Conservation (phyloP, 23 red algal species). For the Gracilaria caudata region DNA sequence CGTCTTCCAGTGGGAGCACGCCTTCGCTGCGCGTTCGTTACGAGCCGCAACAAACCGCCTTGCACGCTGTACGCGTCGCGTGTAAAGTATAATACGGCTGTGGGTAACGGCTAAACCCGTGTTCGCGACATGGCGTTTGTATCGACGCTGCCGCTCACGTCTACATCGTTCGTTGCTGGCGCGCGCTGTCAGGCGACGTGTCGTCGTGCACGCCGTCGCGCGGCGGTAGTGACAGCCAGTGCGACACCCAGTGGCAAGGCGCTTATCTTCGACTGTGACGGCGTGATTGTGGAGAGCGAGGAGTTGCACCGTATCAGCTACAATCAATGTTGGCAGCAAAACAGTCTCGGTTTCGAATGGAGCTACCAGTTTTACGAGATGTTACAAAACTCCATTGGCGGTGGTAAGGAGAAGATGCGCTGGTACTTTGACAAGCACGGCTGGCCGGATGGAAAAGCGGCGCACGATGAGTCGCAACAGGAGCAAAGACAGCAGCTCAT, state of each 20-base stretch:
- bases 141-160: background rate
- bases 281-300: slow-evolving; percentile 96
- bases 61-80: too few species aligned
- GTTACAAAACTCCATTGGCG: slow-evolving; percentile 92
- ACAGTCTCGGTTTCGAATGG: slow-evolving; percentile 74
- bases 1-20: background rate
- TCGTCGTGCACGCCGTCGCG: background rate
- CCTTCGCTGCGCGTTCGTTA: too few species aligned
- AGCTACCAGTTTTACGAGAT: slow-evolving; percentile 79
- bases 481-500: slow-evolving; percentile 28
- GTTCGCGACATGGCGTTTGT: background rate
- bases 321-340: slow-evolving; percentile 78
- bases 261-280: slow-evolving; percentile 99
- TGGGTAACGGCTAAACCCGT: too few species aligned
- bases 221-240: background rate
- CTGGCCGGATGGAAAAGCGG: slow-evolving; percentile 65
- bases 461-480: background rate
- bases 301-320: slow-evolving; percentile 90
- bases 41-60: too few species aligned
- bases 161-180: background rate
- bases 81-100: too few species aligned
- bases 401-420: slow-evolving; percentile 94
- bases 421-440: slow-evolving; percentile 91
- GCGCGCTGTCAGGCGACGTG: background rate
- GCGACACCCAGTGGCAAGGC: background rate